phyloP scores from a whole-genome alignment of 2,329 filamentous ascomycete species.

The Torrubiella hemipterigena region DNA sequence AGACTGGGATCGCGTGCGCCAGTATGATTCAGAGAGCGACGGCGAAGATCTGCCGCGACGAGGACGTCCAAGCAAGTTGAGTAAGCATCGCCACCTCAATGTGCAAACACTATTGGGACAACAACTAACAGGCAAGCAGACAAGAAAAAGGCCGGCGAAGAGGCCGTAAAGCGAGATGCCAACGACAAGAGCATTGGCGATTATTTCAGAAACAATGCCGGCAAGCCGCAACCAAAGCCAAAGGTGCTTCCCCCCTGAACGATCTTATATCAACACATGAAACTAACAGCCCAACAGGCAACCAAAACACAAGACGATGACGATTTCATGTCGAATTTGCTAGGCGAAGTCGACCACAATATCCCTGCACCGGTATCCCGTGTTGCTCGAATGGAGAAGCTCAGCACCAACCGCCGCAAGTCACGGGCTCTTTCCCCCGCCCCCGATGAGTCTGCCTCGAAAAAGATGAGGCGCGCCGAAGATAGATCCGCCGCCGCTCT shows the following conservation, averaged over 20 bases:
- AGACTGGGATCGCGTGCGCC: slow-evolving; percentile 71
- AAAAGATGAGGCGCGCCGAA: slow-evolving; percentile 44
- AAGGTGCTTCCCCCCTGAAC: slow-evolving; percentile 48
- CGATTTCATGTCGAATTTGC: slow-evolving; percentile 71
- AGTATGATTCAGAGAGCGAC: slow-evolving; percentile 66
- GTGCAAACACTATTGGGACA: too few species aligned
- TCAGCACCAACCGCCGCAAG: slow-evolving; percentile 67
- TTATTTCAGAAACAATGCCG: slow-evolving; percentile 75
- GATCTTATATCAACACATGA: background rate
- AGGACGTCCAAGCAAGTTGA: slow-evolving; percentile 37
- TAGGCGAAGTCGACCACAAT: slow-evolving; percentile 81
- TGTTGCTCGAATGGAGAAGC: slow-evolving; percentile 50
- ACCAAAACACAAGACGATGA: slow-evolving; percentile 77
- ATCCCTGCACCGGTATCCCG: slow-evolving; percentile 41
- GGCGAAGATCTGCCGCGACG: slow-evolving; percentile 21
- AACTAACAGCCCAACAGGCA: slow-evolving; percentile 33
- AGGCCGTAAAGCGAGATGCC: slow-evolving; percentile 72
- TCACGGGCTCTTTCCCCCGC: slow-evolving; percentile 70
- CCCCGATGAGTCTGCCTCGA: slow-evolving; percentile 37
- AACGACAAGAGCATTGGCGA: slow-evolving; percentile 88
- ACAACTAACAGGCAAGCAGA: slow-evolving; percentile 32
- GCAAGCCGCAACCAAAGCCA: slow-evolving; percentile 56
- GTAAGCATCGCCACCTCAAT: too few species aligned
- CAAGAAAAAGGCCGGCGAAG: slow-evolving; percentile 81
- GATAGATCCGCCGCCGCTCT: slow-evolving; percentile 33